These are phyloP conservation scores for Citropsis articulata DNA, from an alignment of 345 rosid species.

Conservation along the genomic window DNA sequence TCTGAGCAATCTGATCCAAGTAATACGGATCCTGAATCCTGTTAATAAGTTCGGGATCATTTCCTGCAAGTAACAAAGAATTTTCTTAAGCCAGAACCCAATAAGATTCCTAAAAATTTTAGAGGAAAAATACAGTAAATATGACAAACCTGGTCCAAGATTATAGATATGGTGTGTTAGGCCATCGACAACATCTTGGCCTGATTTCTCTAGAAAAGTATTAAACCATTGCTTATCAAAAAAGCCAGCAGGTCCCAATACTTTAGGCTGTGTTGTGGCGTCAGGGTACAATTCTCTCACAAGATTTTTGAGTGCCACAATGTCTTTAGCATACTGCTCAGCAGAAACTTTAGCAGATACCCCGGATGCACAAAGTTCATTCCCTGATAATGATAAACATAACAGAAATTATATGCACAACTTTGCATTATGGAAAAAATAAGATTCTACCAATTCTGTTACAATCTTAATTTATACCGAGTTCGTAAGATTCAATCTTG, in stretches of 20 bases:
- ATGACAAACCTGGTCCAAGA: slow-evolving; percentile 45
- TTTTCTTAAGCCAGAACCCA: not conserved
- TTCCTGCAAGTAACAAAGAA: slow-evolving; percentile 31
- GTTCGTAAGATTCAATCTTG: slow-evolving; percentile 56
- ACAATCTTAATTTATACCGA: slow-evolving; percentile 30
- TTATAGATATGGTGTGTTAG: slow-evolving; percentile 64
- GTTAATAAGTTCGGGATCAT: slow-evolving; percentile 33
- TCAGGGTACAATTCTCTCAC: slow-evolving; percentile 36
- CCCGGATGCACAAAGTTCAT: slow-evolving; percentile 52
- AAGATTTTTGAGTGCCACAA: slow-evolving; percentile 26
- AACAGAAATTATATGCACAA: not conserved
- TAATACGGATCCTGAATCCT: slow-evolving; percentile 55
- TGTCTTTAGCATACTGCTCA: slow-evolving; percentile 41
- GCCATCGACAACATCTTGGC: slow-evolving; percentile 46
- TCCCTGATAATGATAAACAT: slow-evolving; percentile 29
- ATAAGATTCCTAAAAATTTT: not conserved
- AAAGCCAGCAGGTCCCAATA: slow-evolving; percentile 57
- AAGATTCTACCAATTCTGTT: not conserved
- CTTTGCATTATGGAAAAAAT: not conserved
- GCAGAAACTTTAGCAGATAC: slow-evolving; percentile 39
- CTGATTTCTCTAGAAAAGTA: slow-evolving; percentile 34
- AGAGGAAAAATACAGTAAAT: not conserved
- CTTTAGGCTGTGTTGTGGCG: slow-evolving; percentile 32
- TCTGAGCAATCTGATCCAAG: slow-evolving; percentile 43
- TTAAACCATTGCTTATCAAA: slow-evolving; percentile 56